Evolutionary conservation across 192 early-diverging fungal genomes (phyloP), one percentile per base, ranked within the genome.

Genomic region (Backusella mclennaniae): DNA sequence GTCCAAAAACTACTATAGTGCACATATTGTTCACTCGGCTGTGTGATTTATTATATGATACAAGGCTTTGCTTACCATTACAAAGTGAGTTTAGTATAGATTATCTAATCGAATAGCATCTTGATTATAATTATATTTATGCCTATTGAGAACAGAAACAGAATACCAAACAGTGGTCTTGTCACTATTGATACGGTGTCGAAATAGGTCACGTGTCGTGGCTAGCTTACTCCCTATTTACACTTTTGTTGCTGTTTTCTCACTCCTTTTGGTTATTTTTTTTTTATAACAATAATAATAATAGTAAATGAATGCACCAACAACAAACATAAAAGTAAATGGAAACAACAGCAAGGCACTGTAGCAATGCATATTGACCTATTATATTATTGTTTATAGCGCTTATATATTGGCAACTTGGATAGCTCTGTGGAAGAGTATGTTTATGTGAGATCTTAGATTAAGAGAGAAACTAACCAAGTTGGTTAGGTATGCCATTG

Each of bases 401-500:
- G 91, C 35, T 80, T 93, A 59, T 94, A 90, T 76, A 87, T 94
- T 52, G 90, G 93, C 71, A 92, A 92, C 68, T 80, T 92, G 35
- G 88, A 91, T 73, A 80, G 87, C 35, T 77, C 85, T 0, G 78
- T 92, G 29, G 87, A 91, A 44, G 93, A 94, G 87, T 90, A 90
- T 52, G 73, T 76, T 21, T 31, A 21, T 36, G 2, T 35, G 41
- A 35, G 63, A 33, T 21, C 31, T 31, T 70, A 39, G 59, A 46
- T 19, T 49, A 31, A 23, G 1, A 15, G 33, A 21, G 21, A 23
- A 29, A 14, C 3, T 42, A 29, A 74, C 70, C 31, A 33, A 33
- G 3, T 21, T 14, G 11, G 19, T 23, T 75, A 88, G 88, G 80
- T 90, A 90, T 80, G 80, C 81, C 38, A 78, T 93, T n/a, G 70